Percentiles rank a stretch among this genome's conserved stretches.
phyloP scores from a whole-genome alignment of 345 rosid species.

The Hibiscus mutabilis region DNA sequence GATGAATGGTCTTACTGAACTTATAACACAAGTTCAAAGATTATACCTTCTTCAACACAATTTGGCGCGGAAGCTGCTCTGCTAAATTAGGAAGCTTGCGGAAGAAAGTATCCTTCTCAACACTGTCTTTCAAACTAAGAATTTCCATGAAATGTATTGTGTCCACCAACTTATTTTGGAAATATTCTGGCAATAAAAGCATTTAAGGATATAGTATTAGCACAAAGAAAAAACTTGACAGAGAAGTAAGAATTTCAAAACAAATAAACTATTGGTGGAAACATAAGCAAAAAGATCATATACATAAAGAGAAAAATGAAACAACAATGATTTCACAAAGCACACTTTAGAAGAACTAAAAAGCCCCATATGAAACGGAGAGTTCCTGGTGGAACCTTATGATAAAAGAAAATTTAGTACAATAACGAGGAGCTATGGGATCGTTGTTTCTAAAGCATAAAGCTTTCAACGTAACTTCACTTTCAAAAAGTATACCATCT shows the following conservation, averaged over 20 bases:
- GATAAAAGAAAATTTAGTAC: not conserved
- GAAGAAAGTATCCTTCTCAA: constrained; percentile 93
- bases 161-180: constrained; percentile 98
- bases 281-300: not conserved
- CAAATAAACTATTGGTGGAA: not conserved
- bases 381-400: not conserved
- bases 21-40: constrained; percentile 18
- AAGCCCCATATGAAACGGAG: not conserved
- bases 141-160: constrained; percentile 99
- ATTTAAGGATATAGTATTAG: constrained; percentile 7
- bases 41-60: constrained; percentile 84
- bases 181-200: constrained; percentile 67
- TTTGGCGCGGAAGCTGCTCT: constrained; percentile 98
- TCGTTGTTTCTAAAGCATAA: not conserved
- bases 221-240: not conserved
- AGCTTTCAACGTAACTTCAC: not conserved
- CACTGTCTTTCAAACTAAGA: constrained; percentile 87
- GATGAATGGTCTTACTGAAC: constrained; percentile 8
- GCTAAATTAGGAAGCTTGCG: constrained; percentile 95
- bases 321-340: not conserved
- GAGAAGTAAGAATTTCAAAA: not conserved
- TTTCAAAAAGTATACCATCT: constrained; percentile 7
- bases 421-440: not conserved
- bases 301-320: not conserved
- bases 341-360: not conserved